Evolutionary conservation across 768 basidiomycete genomes (phyloP).

Genomic region (Wakefieldia striispora): DNA sequence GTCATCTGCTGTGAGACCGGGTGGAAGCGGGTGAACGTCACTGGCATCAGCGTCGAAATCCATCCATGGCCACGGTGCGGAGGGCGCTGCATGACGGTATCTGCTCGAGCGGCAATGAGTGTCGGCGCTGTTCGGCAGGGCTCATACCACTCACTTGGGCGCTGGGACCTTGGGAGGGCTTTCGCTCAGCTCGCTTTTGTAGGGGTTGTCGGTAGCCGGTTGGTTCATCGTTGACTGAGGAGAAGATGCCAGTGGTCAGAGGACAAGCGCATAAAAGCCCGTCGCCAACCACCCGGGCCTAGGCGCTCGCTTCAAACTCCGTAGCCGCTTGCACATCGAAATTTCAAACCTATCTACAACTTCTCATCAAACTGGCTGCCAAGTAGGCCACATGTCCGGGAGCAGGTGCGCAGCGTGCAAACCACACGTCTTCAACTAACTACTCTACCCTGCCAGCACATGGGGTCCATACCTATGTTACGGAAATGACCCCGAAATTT

Average conservation of each 20-base stretch:
- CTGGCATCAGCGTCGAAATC: conserved; percentile 32
- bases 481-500: too few species aligned
- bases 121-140: background rate
- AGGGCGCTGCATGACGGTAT: conserved; percentile 40
- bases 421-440: too few species aligned
- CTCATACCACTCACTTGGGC: conserved; percentile 22
- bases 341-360: too few species aligned
- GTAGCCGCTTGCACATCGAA: conserved; percentile 4
- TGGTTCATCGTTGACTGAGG: conserved; percentile 10
- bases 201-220: conserved; percentile 1
- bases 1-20: conserved; percentile 6
- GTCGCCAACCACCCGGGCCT: background rate
- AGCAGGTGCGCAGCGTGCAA: too few species aligned
- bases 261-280: background rate
- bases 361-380: too few species aligned
- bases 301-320: conserved; percentile 10
- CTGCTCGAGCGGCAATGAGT: conserved; percentile 11
- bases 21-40: conserved; percentile 16
- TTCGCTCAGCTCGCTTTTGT: too few species aligned
- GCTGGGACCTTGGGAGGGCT: conserved; percentile 21
- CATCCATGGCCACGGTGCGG: conserved; percentile 44
- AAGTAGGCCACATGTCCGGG: too few species aligned
- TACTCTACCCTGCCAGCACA: too few species aligned
- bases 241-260: background rate
- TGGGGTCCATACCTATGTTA: too few species aligned